Evolutionary conservation across 2,329 filamentous ascomycete species (phyloP), one percentile per base, ranked within the genome.

Genomic region (Botrytis pseudocinerea): DNA sequence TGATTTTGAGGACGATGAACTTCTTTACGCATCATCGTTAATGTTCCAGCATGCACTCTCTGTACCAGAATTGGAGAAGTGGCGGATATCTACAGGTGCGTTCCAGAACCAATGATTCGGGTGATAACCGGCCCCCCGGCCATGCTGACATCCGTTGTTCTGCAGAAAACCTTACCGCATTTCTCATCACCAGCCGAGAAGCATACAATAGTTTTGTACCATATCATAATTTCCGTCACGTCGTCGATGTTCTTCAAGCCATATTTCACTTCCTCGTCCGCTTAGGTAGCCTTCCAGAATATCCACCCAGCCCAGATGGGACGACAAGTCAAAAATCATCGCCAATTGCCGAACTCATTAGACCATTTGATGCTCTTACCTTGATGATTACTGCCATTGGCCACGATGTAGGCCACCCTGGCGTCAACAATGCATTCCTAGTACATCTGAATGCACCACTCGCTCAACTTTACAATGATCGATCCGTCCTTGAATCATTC

Each of bases 221-320:
- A 35, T 99, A 98, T 80, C 96, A 99, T 85, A 99, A 99, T 83
- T 99, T 98, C 82, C 92, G 95, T 71, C 96, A 99, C 82, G 96
- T 97, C 35, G 92, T 98, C 75, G 96, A 99, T 82, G 96, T 99
- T 42, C 86, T 98, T 70, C 95, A 98, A 82, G 97, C 95, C 1
- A 90, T 94, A 5, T 98, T 98, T 82, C 91, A 92, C 83, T 97
- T 98, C 80, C 88, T 98, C 9, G 86, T 98, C 72, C 89, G 90
- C 76, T 91, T 97, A 69, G 93, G 93, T 73, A 89, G 90, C 48
- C 84, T 97, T 68, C 92, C 92, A 22, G 87, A 88, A 9, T 96
- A 92, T 82, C 88, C 88, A 44, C 74, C 78, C 71, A 78, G 79
- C 54, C 70, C 28, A 32, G 72, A 63, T 64, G 38, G 61, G 28